Percentiles rank a stretch among this genome's conserved stretches.
Evolutionary conservation across 2,329 filamentous ascomycete species (phyloP).

Genomic region (Torrubiellomyces zombiae): DNA sequence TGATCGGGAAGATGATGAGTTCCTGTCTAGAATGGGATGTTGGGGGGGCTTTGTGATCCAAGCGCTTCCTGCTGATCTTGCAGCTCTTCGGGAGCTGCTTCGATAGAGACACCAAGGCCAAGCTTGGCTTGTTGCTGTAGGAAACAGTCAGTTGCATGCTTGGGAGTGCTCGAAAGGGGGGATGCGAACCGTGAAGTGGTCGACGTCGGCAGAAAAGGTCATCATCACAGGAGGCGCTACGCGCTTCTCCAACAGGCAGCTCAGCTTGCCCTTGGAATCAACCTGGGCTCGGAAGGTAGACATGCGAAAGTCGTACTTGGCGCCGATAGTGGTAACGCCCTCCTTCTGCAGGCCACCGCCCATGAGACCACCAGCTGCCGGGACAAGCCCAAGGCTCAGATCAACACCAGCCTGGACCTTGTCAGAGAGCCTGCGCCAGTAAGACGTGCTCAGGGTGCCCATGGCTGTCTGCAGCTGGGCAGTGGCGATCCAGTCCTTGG

Average conservation of each 20-base stretch:
- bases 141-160: slow-evolving; percentile 10
- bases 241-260: slow-evolving; percentile 86
- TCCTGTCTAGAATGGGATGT: slow-evolving; percentile 46
- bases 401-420: slow-evolving; percentile 95
- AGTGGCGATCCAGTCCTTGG: slow-evolving; percentile 80
- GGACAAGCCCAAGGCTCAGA: slow-evolving; percentile 70
- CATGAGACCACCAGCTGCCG: slow-evolving; percentile 51
- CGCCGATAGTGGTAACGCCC: slow-evolving; percentile 77
- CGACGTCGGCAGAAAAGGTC: slow-evolving; percentile 91
- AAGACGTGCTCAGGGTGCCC: slow-evolving; percentile 76
- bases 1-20: slow-evolving; percentile 1
- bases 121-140: slow-evolving; percentile 82
- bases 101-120: slow-evolving; percentile 83
- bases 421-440: slow-evolving; percentile 85
- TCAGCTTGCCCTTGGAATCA: slow-evolving; percentile 86
- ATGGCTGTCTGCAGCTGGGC: slow-evolving; percentile 71
- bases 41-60: slow-evolving; percentile 31
- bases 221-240: slow-evolving; percentile 83
- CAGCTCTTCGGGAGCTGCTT: slow-evolving; percentile 68
- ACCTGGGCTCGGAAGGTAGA: slow-evolving; percentile 92
- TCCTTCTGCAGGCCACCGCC: slow-evolving; percentile 65
- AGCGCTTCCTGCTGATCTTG: slow-evolving; percentile 64
- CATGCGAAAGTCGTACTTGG: slow-evolving; percentile 96
- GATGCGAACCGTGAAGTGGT: slow-evolving; percentile 74
- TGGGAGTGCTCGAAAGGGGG: too few relatives aligned